phyloP scores from a whole-genome alignment of 176 grass and related monocot genomes.

The Musa acuminata region DNA sequence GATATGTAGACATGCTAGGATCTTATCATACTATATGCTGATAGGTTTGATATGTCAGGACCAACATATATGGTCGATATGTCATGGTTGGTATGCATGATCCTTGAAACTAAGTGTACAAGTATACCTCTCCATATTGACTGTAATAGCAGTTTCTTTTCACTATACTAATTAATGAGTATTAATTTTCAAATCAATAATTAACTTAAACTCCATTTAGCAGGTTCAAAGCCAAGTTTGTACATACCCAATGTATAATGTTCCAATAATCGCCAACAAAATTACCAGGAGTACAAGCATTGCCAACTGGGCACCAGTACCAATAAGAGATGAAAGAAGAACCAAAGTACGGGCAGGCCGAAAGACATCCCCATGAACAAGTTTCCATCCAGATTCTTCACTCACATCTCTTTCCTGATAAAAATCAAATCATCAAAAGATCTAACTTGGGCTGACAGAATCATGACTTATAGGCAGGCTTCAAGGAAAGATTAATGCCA shows the following conservation, averaged over 20 bases:
- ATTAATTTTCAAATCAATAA: background rate
- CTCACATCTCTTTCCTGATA: slow-evolving; percentile 83
- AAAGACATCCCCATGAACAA: slow-evolving; percentile 98
- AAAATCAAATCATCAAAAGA: slow-evolving; percentile 5
- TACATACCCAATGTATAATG: slow-evolving; percentile 84
- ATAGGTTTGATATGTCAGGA: background rate
- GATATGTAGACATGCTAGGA: no score
- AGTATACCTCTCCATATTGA: background rate
- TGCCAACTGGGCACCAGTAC: slow-evolving; percentile 71
- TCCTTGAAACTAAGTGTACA: background rate
- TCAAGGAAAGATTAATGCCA: background rate
- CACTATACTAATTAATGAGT: background rate
- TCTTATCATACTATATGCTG: no score
- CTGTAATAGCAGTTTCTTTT: background rate
- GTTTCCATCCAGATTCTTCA: slow-evolving; percentile 99
- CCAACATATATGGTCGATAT: background rate
- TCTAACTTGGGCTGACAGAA: background rate
- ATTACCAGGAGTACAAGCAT: slow-evolving; percentile 77
- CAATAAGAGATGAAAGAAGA: slow-evolving; percentile 86
- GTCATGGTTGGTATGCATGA: background rate
- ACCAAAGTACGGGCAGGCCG: slow-evolving; percentile 64
- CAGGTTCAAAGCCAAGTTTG: background rate
- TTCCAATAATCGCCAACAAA: slow-evolving; percentile 86
- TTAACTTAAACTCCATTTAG: slow-evolving; percentile 8
- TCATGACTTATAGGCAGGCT: background rate